phyloP scores from a whole-genome alignment of 371 early-diverging fungal genomes.

The Mucor velutinosus region DNA sequence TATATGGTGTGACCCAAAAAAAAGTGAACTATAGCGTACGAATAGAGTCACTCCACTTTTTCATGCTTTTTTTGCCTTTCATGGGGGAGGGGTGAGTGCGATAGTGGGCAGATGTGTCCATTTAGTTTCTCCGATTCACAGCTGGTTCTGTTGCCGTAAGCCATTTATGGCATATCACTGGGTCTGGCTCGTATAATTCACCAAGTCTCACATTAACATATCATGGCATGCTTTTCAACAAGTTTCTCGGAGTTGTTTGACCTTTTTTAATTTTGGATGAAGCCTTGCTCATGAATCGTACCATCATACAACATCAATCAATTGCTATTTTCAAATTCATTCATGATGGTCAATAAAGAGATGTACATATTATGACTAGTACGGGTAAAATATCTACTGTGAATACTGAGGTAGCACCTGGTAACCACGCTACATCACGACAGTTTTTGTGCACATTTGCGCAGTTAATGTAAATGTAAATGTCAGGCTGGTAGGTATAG shows the following conservation, averaged over 20 bases:
- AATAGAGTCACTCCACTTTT: conserved; percentile 11
- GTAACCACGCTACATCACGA: not conserved
- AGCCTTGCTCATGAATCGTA: not conserved
- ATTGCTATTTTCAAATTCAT: not conserved
- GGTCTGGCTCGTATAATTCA: not conserved
- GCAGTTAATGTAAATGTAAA: not conserved
- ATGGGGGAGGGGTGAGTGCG: not conserved
- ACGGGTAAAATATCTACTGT: not conserved
- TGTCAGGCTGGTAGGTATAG: not conserved
- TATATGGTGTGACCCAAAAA: conserved; percentile 4
- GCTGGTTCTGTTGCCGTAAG: conserved; percentile 1
- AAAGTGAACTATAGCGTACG: not conserved
- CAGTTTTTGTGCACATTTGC: not conserved
- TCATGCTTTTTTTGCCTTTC: conserved; percentile 1
- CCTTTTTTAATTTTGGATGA: not conserved
- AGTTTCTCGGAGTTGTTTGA: conserved; percentile 10
- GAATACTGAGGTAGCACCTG: not conserved
- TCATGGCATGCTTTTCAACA: conserved; percentile 8
- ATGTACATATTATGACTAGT: not conserved
- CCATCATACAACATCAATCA: not conserved
- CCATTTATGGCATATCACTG: conserved; percentile 5
- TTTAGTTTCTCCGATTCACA: not conserved
- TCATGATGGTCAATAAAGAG: not conserved
- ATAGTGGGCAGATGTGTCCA: not conserved
- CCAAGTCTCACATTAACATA: not conserved